A percentile compares a stretch with the other conserved stretches of the same genome.
phyloP scores from a whole-genome alignment of 2,329 filamentous ascomycete species.

The Alternaria atra region DNA sequence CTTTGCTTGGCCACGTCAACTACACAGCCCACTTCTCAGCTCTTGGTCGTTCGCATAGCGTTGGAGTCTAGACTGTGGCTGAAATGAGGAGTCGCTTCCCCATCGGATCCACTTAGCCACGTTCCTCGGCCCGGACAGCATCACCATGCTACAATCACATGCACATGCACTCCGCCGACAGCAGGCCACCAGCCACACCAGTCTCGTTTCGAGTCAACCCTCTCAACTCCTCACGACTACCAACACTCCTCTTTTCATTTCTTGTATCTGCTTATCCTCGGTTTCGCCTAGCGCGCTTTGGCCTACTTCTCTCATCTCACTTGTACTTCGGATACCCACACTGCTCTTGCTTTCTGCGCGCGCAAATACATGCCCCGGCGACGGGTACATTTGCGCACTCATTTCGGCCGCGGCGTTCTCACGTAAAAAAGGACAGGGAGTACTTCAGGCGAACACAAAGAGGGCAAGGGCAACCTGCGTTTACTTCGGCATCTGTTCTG shows the following conservation, averaged over 20 bases:
- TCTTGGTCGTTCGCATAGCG: constrained; percentile 20
- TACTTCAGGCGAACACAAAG: constrained; percentile 3
- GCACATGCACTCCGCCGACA: constrained; percentile 8
- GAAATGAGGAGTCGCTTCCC: constrained; percentile 13
- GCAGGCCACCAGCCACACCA: constrained; percentile 12
- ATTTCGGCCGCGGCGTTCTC: constrained; percentile 29
- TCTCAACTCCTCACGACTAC: constrained; percentile 3
- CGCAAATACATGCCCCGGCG: constrained; percentile 9
- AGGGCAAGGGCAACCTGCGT: constrained; percentile 10
- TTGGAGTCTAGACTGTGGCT: constrained; percentile 33
- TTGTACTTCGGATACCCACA: constrained; percentile 36
- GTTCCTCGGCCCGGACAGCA: constrained; percentile 22
- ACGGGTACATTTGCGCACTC: constrained; percentile 21
- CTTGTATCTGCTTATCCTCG: constrained; percentile 30
- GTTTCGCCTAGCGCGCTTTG: constrained; percentile 12
- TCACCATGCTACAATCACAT: constrained; percentile 15
- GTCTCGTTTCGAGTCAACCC: neutral
- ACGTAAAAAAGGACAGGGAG: constrained; percentile 24
- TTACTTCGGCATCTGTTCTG: constrained; percentile 9
- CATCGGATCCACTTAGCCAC: constrained; percentile 22
- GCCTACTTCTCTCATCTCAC: constrained; percentile 17
- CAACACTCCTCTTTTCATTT: constrained; percentile 31
- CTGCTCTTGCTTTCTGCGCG: constrained; percentile 23
- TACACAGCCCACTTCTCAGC: constrained; percentile 27
- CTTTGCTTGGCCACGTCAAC: constrained; percentile 22